phyloP scores from a whole-genome alignment of 257 asterid genomes.

The Solanum appendiculatum region DNA sequence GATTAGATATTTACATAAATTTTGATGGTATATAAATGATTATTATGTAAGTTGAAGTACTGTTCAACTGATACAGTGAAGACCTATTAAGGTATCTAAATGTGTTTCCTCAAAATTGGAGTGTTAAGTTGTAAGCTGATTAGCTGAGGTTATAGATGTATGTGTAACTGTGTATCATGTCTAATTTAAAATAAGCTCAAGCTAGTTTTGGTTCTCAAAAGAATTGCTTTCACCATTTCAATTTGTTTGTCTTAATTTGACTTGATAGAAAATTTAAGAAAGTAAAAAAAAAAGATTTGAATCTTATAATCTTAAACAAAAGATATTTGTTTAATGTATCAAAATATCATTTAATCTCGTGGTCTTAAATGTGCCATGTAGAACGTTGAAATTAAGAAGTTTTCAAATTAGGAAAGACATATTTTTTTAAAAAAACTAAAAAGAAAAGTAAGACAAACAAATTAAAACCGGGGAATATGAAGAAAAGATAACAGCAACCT shows the following conservation, averaged over 20 bases:
- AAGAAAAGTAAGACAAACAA: too few species aligned
- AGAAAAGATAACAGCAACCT: too few species aligned
- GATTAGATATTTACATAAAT: too few species aligned
- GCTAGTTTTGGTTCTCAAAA: not conserved
- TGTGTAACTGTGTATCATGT: not conserved
- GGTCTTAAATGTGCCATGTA: not conserved
- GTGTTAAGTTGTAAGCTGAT: not conserved
- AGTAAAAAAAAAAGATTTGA: too few species aligned
- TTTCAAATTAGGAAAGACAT: not conserved
- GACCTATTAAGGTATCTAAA: not conserved
- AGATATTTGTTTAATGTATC: too few species aligned
- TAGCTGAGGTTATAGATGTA: not conserved
- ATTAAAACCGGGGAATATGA: too few species aligned
- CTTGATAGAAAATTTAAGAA: too few species aligned
- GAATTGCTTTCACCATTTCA: not conserved
- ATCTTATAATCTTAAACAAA: not conserved
- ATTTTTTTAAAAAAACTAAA: too few species aligned
- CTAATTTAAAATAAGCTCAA: not conserved
- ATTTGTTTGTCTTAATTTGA: too few species aligned
- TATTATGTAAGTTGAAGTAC: not conserved
- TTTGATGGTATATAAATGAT: too few species aligned
- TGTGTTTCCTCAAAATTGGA: not conserved
- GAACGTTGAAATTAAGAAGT: not conserved
- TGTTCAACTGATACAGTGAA: not conserved
- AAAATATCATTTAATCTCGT: too few species aligned